Conservation (phyloP, 129 eudicot genomes). For the Artemisia annua region DNA sequence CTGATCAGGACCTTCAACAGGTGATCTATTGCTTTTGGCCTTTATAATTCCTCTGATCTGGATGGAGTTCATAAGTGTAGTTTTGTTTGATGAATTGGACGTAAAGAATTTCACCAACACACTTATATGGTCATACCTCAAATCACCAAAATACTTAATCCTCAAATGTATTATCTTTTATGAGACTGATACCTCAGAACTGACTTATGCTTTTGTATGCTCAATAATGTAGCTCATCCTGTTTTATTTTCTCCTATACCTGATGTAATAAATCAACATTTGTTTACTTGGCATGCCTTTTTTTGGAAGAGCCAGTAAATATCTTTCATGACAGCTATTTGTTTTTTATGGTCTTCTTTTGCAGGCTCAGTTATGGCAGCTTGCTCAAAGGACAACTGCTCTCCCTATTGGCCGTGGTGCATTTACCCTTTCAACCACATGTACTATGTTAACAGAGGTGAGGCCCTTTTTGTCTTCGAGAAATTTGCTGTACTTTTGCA, state of each 20-base stretch:
- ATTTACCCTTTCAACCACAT: constrained; percentile 90
- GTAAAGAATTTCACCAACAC: constrained; percentile 4
- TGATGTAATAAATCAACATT: background rate
- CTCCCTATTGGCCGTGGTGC: constrained; percentile 99
- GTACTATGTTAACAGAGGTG: constrained; percentile 95
- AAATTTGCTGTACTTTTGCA: constrained; percentile 15
- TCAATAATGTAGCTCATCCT: background rate
- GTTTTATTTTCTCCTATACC: background rate
- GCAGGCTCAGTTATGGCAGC: constrained; percentile 98
- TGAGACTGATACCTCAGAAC: constrained; percentile 3
- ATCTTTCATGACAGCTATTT: constrained; percentile 12
- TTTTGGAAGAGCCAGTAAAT: constrained; percentile 5
- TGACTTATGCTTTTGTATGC: background rate
- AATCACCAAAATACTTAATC: background rate
- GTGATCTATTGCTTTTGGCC: constrained; percentile 36
- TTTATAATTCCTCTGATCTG: background rate
- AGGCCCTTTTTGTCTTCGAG: background rate
- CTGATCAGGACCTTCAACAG: constrained; percentile 98
- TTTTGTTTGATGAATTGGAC: constrained; percentile 13
- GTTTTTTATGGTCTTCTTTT: constrained; percentile 16
- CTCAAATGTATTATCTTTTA: constrained; percentile 5
- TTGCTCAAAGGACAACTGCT: constrained; percentile 96
- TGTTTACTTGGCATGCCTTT: background rate
- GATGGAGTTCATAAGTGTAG: constrained; percentile 4
- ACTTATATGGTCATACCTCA: background rate